These are phyloP conservation scores for Juncus effusus DNA, from an alignment of 176 grass and related monocot genomes.

Conservation along the genomic window DNA sequence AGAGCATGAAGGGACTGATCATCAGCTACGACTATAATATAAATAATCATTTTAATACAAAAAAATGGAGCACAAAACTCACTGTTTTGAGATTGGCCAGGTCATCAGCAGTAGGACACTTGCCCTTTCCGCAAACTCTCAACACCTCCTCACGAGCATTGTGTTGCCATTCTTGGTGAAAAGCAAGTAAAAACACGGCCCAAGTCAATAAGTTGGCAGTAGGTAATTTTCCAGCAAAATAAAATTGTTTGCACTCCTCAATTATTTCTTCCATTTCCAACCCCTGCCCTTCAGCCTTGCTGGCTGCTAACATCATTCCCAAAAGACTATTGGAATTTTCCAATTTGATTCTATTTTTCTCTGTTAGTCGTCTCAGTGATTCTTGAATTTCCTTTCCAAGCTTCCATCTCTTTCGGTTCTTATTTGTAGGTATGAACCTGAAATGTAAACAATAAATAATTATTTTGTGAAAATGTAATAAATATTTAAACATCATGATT, in stretches of 20 bases:
- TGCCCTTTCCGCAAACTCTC: constrained; percentile 37
- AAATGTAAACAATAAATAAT: constrained; percentile 1
- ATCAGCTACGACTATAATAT: no score
- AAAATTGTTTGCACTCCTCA: constrained; percentile 71
- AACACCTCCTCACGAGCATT: constrained; percentile 51
- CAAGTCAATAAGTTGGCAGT: constrained; percentile 68
- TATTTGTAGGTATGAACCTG: constrained; percentile 75
- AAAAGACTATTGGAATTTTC: constrained; percentile 62
- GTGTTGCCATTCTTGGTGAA: constrained; percentile 68
- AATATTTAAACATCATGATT: no score
- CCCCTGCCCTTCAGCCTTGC: constrained; percentile 40
- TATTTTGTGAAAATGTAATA: no score
- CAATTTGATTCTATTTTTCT: constrained; percentile 44
- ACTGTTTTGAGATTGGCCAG: constrained; percentile 58
- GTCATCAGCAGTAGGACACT: constrained; percentile 36
- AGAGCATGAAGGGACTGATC: no score
- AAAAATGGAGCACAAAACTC: constrained; percentile 7
- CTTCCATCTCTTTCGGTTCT: constrained; percentile 39
- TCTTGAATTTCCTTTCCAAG: constrained; percentile 47
- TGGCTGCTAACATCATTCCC: constrained; percentile 56
- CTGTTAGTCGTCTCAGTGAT: constrained; percentile 46
- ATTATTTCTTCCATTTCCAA: constrained; percentile 77
- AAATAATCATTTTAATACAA: no score
- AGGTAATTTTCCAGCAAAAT: constrained; percentile 69
- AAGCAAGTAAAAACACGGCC: constrained; percentile 54